Base-by-base conservation (phyloP, 345 rosid species). In the Camelina hispida region DNA sequence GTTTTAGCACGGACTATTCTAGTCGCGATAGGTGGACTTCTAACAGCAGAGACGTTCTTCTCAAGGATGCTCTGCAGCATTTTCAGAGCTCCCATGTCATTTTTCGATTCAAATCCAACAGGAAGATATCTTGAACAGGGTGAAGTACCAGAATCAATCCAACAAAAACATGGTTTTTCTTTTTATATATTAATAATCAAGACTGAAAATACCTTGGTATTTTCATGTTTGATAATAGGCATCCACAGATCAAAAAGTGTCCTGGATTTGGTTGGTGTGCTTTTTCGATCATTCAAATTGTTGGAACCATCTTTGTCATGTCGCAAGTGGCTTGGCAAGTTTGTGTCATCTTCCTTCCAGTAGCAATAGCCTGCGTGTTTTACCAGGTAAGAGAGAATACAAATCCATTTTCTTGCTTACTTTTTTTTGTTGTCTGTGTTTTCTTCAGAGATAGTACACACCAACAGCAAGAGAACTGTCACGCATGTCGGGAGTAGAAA, bases 271-370 rank as follows among this genome's bases (percentile, higher is more conserved):
- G 98, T 15, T 88, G 98, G 98, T 93, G 97, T 72, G 98, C 93
- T 44, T 89, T 89, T 85, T 89, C 96, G 4, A 81, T 88, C 68
- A 91, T 91, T 80, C 94, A 89, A 79, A 72, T 93, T 11, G 23
- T 91, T 13, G 98, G 97, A 72, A 88, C 98, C 15, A 84, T 93
- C 71, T 84, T 85, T 15, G 97, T 93, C 23, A 93, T 91, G 96
- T 88, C 98, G 15, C 94, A 93, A 71, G 97, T 87, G 65, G 98
- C 98, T 50, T 93, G 98, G 98, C 80, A 93, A 87, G 98, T 93
- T 75, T 93, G 89, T 73, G 84, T 87, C 69, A 86, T 93, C 82
- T 93, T 93, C 89, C 89, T 93, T 81, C 98, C 97, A n/a, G 97
- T 93, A 48, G 89, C 98, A 37, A 97, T 88, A 63, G 83, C 91